Percentiles rank a stretch among this genome's conserved stretches.
These are phyloP conservation scores for Paracoccidioides lutzii DNA, from an alignment of 2,329 filamentous ascomycete genomes.

Conservation along the genomic window DNA sequence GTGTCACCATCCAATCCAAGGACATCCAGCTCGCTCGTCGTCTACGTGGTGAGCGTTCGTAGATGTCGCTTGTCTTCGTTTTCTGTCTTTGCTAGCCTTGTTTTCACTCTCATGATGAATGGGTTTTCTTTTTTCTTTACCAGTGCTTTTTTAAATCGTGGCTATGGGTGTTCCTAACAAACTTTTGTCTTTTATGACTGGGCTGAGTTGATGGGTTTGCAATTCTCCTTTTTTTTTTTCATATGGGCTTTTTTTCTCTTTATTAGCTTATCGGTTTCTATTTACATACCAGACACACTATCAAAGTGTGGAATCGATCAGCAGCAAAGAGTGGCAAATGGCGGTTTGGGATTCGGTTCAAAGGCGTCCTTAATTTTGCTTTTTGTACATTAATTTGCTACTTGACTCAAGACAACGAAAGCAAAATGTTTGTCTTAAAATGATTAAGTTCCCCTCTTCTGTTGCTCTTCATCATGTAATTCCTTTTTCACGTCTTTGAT, in stretches of 20 bases:
- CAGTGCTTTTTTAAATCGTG: slow-evolving; percentile 2
- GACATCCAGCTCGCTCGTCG: slow-evolving; percentile 94
- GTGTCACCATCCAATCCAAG: slow-evolving; percentile 89
- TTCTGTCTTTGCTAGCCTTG: slow-evolving; percentile 23
- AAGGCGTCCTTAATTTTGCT: slow-evolving; percentile 6
- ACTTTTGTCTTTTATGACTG: not conserved
- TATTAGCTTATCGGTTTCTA: not conserved
- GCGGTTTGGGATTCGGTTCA: slow-evolving; percentile 9
- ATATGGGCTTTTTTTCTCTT: not conserved
- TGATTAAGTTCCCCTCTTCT: too few species aligned
- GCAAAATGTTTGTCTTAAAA: not conserved
- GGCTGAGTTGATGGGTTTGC: not conserved
- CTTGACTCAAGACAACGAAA: not conserved
- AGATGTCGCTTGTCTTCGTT: slow-evolving; percentile 28
- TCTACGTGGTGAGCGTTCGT: slow-evolving; percentile 87
- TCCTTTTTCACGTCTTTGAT: too few species aligned
- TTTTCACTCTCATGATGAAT: slow-evolving; percentile 33
- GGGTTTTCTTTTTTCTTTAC: slow-evolving; percentile 22
- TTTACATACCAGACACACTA: slow-evolving; percentile 1
- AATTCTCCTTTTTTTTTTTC: not conserved
- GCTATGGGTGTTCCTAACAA: not conserved
- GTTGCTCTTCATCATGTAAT: too few species aligned
- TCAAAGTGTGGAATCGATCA: not conserved
- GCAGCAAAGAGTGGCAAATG: slow-evolving; percentile 2
- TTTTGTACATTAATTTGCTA: slow-evolving; percentile 8